Percentiles rank a stretch among this genome's conserved stretches.
Conservation (phyloP, 176 grass and related monocot genomes). For the Oryza coarctata region DNA sequence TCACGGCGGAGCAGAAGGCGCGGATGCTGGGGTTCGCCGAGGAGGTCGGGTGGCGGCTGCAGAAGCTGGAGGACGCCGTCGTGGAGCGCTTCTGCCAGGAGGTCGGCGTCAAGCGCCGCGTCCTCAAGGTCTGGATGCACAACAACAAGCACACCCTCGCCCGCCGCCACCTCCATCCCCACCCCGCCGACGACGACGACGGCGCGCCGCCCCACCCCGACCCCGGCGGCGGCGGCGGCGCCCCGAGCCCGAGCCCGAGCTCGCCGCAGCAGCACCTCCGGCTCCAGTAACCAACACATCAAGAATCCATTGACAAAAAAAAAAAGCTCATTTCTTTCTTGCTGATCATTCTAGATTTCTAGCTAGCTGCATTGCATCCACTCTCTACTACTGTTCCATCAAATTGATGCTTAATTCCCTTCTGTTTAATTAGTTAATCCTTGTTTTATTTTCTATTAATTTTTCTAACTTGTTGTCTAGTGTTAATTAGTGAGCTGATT, state of each 20-base stretch:
- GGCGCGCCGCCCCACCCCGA: neutral
- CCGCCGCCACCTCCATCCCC: constrained; percentile 20
- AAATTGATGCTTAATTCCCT: constrained; percentile 27
- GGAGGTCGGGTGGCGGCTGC: constrained; percentile 76
- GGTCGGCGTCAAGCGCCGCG: constrained; percentile 80
- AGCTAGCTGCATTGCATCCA: constrained; percentile 19
- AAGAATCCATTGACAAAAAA: neutral
- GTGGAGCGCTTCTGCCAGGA: constrained; percentile 90
- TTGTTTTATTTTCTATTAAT: neutral
- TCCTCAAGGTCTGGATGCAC: constrained; percentile 95
- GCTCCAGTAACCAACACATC: constrained; percentile 15
- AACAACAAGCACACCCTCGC: constrained; percentile 89
- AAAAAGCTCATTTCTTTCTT: neutral
- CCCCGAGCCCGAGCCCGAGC: constrained; percentile 24
- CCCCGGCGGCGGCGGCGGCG: neutral
- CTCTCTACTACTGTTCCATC: constrained; percentile 25
- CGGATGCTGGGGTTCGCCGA: constrained; percentile 78
- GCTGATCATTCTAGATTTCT: constrained; percentile 22
- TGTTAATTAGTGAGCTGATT: constrained; percentile 1
- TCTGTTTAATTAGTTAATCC: neutral
- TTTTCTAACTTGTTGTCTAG: constrained; percentile 2
- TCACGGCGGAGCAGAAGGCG: constrained; percentile 79
- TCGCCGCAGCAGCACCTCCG: constrained; percentile 22
- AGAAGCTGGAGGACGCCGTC: constrained; percentile 68
- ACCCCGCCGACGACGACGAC: neutral